Base-by-base conservation (phyloP, 2,329 filamentous ascomycete species). In the Aspergillus hortae region DNA sequence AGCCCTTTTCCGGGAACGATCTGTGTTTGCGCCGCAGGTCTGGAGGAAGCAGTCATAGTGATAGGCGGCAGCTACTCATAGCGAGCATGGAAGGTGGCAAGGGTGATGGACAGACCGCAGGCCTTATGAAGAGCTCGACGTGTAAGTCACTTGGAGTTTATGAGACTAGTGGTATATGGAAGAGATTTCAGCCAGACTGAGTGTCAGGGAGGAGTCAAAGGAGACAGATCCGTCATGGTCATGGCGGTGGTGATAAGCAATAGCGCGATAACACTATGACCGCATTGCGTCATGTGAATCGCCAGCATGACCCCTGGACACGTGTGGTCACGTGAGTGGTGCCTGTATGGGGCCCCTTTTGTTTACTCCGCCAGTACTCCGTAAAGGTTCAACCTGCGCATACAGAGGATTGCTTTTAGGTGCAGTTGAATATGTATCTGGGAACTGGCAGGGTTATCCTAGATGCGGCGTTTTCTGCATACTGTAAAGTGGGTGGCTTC, bases 1-100 rank as follows among this genome's bases (percentile, higher is more conserved):
- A 88, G 72, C 19, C 81, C 84, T 63, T 82, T 80, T 27, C 85
- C 84, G 15, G 87, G 87, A 66, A 84, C 77, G 32, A 90, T 82
- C 66, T 86, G 83, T 51, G 83, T 83, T 64, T 71, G 63, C 40
- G 64, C 51, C 52, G 65, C 55, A 51, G 66, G 43, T 61, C 56
- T 68, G 40, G 32, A 42, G 3, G 64, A 56, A 52, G 65, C 61
- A 51, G 67, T 67, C 72, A 75, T 75, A 49, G 49, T 65, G 59
- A 48, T 21, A 27, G 47, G 27, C 21, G 23, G 46, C 38, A 47
- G 36, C 54, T 58, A 46, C 51, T 55, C 48, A 58, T 57, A 14
- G 49, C 56, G 51, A 44, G 17, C 12, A 32, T 33, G 43, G 21
- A 14, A 14, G 38, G 23, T 36, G 14, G 25, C 46, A n/a, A 48